Evolutionary conservation across 2,329 filamentous ascomycete genomes (phyloP).

Genomic region (Chaetomiaceae sp.): DNA sequence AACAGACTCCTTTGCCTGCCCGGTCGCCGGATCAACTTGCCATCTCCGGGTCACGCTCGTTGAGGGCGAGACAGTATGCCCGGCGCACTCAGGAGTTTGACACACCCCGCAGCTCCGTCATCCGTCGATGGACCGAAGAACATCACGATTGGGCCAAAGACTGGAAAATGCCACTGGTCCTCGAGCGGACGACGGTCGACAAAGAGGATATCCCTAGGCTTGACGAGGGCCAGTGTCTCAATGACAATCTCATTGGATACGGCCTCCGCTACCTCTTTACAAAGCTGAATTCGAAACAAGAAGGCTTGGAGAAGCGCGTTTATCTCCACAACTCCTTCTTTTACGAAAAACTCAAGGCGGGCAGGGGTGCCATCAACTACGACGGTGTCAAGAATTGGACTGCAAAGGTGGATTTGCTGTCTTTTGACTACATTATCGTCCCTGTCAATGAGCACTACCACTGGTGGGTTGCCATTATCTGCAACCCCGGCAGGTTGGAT

Average conservation of each 20-base stretch:
- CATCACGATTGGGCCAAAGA: slow-evolving; percentile 47
- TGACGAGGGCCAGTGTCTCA: slow-evolving; percentile 80
- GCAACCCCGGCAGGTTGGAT: slow-evolving; percentile 69
- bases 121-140: slow-evolving; percentile 44
- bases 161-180: slow-evolving; percentile 58
- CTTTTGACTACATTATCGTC: slow-evolving; percentile 82
- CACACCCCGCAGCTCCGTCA: background rate
- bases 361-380: slow-evolving; percentile 67
- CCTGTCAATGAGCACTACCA: slow-evolving; percentile 84
- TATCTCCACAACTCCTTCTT: slow-evolving; percentile 95
- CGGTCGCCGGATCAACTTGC: background rate
- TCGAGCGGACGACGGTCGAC: slow-evolving; percentile 62
- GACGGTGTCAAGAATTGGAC: slow-evolving; percentile 85
- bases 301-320: slow-evolving; percentile 57
- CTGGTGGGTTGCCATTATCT: slow-evolving; percentile 95
- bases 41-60: slow-evolving; percentile 1
- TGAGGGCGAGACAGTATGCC: slow-evolving; percentile 4
- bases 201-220: slow-evolving; percentile 70
- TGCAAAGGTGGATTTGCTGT: slow-evolving; percentile 74
- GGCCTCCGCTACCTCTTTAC: slow-evolving; percentile 72
- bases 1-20: background rate
- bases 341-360: slow-evolving; percentile 68
- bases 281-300: slow-evolving; percentile 49
- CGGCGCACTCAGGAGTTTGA: background rate
- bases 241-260: slow-evolving; percentile 88